phyloP scores from a whole-genome alignment of 495 filamentous ascomycete species.

The Evansstolkia leycettana region DNA sequence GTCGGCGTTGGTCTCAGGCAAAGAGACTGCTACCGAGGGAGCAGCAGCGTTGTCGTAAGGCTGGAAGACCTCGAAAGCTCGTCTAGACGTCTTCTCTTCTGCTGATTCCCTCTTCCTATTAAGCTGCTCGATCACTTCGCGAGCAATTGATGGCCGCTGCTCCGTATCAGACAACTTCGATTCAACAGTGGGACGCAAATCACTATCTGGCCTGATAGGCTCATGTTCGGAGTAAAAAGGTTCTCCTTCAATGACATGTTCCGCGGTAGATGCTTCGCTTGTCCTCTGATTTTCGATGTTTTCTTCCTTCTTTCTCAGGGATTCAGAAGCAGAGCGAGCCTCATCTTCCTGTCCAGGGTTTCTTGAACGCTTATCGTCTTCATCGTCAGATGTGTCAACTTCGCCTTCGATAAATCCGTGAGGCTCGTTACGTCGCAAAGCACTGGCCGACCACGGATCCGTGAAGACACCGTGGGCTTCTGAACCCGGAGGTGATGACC shows the following conservation, averaged over 20 bases:
- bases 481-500: conserved; percentile 52
- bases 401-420: conserved; percentile 25
- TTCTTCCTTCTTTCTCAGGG: too few species aligned
- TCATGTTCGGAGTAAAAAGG: conserved; percentile 14
- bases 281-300: too few species aligned
- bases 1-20: neutral
- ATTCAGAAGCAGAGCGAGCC: too few species aligned
- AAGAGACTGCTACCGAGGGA: neutral
- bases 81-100: neutral
- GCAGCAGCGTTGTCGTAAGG: neutral
- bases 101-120: conserved; percentile 8
- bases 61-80: neutral
- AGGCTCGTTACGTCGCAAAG: conserved; percentile 19
- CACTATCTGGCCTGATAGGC: conserved; percentile 2
- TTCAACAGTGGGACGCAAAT: conserved; percentile 1
- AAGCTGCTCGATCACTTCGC: conserved; percentile 19
- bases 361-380: neutral
- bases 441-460: conserved; percentile 31
- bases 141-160: conserved; percentile 12
- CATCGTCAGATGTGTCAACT: conserved; percentile 11
- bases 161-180: neutral
- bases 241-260: conserved; percentile 10
- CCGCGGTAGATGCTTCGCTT: neutral
- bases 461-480: conserved; percentile 33
- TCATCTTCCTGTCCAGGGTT: too few species aligned